These are phyloP conservation scores for Salix exigua DNA, from an alignment of 345 rosid species.

Conservation along the genomic window DNA sequence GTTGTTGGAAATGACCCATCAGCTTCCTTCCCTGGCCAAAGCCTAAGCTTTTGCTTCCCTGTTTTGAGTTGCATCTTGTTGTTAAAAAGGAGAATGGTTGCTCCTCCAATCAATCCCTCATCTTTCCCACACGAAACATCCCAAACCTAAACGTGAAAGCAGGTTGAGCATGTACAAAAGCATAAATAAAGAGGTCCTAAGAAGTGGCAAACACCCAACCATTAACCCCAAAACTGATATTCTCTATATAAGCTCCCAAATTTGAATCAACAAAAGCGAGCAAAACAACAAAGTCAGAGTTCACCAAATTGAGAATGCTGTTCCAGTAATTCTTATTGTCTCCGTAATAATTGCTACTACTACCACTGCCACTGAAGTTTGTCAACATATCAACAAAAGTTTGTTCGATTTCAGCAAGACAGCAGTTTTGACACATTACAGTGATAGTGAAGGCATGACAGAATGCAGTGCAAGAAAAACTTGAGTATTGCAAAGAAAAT, in stretches of 20 bases:
- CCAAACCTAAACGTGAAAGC: conserved; percentile 57
- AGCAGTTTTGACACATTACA: background rate
- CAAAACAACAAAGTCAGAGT: conserved; percentile 11
- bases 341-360: conserved; percentile 49
- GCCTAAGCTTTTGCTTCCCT: conserved; percentile 93
- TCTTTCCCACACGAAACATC: conserved; percentile 85
- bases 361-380: conserved; percentile 22
- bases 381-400: background rate
- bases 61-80: conserved; percentile 86
- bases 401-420: background rate
- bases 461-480: background rate
- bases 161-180: conserved; percentile 1
- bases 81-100: conserved; percentile 84
- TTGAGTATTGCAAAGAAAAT: background rate
- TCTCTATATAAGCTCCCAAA: conserved; percentile 2
- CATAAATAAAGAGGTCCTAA: conserved; percentile 3
- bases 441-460: background rate
- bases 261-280: conserved; percentile 2
- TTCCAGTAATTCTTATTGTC: conserved; percentile 97
- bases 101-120: conserved; percentile 89
- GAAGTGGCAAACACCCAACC: background rate
- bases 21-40: conserved; percentile 85
- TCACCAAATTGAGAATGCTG: conserved; percentile 85
- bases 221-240: background rate
- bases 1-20: conserved; percentile 81